These are phyloP conservation scores for Pichia paraexigua DNA, from an alignment of 805 yeast genomes.

Conservation along the genomic window DNA sequence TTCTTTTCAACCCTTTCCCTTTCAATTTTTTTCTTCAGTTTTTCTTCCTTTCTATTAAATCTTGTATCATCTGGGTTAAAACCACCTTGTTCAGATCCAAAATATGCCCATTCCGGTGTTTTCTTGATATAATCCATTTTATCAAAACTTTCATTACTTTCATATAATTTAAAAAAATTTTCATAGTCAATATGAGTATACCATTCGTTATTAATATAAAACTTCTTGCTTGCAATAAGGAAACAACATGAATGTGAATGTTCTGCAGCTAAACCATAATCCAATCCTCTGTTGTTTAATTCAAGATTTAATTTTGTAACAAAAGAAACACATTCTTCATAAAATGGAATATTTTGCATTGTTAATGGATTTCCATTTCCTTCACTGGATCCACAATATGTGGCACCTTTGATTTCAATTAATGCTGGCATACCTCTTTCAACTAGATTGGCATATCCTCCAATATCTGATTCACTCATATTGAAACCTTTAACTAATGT, in stretches of 20 bases:
- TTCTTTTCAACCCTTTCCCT: constrained; percentile 9
- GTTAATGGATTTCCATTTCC: constrained; percentile 85
- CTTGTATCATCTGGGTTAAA: constrained; percentile 81
- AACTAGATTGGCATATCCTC: constrained; percentile 82
- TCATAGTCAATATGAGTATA: constrained; percentile 82
- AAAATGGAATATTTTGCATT: constrained; percentile 92
- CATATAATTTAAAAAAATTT: constrained; percentile 60
- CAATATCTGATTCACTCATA: constrained; percentile 64
- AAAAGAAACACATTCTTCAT: constrained; percentile 78
- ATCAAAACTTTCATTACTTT: constrained; percentile 54
- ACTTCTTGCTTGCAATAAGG: constrained; percentile 67
- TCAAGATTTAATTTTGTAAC: constrained; percentile 57
- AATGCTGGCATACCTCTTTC: constrained; percentile 76
- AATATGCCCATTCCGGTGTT: constrained; percentile 88
- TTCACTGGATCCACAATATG: constrained; percentile 84
- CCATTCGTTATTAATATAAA: constrained; percentile 69
- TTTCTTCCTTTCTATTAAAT: constrained; percentile 56
- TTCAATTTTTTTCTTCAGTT: constrained; percentile 37
- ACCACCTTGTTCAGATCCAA: constrained; percentile 81
- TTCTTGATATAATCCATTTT: constrained; percentile 74
- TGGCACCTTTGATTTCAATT: constrained; percentile 90
- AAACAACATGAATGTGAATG: constrained; percentile 95
- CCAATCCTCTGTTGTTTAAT: constrained; percentile 55
- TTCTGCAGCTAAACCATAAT: constrained; percentile 84
- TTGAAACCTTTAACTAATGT: constrained; percentile 91